These are phyloP conservation scores for Hemileccinum rubropunctum DNA, from an alignment of 768 basidiomycete species.

Conservation along the genomic window DNA sequence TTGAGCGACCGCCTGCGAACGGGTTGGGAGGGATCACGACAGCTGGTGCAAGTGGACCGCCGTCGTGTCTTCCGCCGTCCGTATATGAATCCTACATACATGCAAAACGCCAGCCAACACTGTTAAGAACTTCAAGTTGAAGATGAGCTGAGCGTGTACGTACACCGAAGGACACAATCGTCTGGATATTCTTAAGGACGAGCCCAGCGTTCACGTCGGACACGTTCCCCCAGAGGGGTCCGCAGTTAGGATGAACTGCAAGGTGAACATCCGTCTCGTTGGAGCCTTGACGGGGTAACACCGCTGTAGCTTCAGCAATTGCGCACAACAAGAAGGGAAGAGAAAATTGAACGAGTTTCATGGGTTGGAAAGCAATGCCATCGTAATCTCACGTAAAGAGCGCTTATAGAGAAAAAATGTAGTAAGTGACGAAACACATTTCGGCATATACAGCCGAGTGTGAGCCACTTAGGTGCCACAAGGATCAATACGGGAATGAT, in stretches of 20 bases:
- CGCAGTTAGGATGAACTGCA: conserved; percentile 46
- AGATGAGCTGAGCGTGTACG: conserved; percentile 4
- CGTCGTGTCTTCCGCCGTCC: conserved; percentile 47
- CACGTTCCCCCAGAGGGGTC: conserved; percentile 36
- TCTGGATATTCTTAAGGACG: conserved; percentile 35
- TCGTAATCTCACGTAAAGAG: not conserved
- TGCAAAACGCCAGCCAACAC: not conserved
- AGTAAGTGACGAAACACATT: too few relatives aligned
- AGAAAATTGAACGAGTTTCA: not conserved
- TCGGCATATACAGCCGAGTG: not conserved
- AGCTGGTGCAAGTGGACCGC: conserved; percentile 40
- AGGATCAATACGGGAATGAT: not conserved
- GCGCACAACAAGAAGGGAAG: not conserved
- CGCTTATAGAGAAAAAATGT: not conserved
- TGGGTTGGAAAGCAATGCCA: not conserved
- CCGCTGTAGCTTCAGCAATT: conserved; percentile 7
- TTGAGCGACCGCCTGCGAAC: conserved; percentile 47
- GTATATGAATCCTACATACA: conserved; percentile 45
- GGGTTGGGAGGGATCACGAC: conserved; percentile 43
- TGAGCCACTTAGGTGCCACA: not conserved
- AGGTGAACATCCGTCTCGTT: conserved; percentile 35
- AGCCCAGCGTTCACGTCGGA: conserved; percentile 52
- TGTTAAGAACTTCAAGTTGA: not conserved
- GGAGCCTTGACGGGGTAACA: conserved; percentile 9
- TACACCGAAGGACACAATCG: conserved; percentile 54